phyloP scores from a whole-genome alignment of 2,329 filamentous ascomycete species.

The Colletotrichum ledebouriae region DNA sequence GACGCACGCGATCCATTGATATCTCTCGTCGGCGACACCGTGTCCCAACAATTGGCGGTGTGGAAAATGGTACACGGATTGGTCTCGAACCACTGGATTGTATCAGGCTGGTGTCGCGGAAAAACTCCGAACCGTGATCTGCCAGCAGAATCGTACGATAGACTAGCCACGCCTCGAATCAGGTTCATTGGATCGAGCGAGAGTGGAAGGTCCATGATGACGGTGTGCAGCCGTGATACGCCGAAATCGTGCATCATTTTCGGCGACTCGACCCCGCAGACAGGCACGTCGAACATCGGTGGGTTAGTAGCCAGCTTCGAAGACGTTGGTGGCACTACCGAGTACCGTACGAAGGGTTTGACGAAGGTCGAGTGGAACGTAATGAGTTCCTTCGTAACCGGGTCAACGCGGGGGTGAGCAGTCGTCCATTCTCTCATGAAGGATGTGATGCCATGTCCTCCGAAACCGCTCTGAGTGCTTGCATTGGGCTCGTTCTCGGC shows the following conservation, averaged over 20 bases:
- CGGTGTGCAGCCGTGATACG: conserved; percentile 71
- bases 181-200: conserved; percentile 74
- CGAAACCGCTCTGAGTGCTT: conserved; percentile 57
- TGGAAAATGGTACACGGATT: conserved; percentile 79
- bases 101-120: conserved; percentile 69
- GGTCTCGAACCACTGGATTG: conserved; percentile 76
- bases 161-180: conserved; percentile 65
- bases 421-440: conserved; percentile 81
- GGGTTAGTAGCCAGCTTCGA: not conserved
- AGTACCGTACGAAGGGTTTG: conserved; percentile 77
- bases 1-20: conserved; percentile 45
- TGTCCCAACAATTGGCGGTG: conserved; percentile 79
- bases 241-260: conserved; percentile 86
- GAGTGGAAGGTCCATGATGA: conserved; percentile 79
- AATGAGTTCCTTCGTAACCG: conserved; percentile 73
- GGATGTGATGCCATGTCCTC: conserved; percentile 66
- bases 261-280: conserved; percentile 72
- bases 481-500: conserved; percentile 63
- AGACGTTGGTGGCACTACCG: conserved; percentile 52
- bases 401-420: conserved; percentile 77
- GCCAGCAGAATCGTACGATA: conserved; percentile 70
- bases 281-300: conserved; percentile 63
- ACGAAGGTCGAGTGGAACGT: conserved; percentile 76
- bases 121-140: conserved; percentile 77
- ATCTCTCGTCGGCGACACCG: conserved; percentile 42